phyloP scores from a whole-genome alignment of 2,329 filamentous ascomycete species.

The Aquanectria penicillioides region DNA sequence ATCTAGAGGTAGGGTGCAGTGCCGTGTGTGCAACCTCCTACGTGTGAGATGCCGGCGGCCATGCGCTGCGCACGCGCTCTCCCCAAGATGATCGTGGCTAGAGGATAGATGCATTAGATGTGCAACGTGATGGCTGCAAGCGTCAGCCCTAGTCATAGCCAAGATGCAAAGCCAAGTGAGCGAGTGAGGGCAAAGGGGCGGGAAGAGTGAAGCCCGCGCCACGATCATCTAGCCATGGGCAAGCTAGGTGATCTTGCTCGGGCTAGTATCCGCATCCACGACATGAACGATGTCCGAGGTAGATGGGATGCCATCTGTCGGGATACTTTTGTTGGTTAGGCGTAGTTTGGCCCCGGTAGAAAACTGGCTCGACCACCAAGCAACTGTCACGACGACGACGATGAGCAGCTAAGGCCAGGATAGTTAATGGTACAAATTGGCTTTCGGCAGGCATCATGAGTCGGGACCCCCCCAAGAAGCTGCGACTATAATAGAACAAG shows the following conservation, averaged over 20 bases:
- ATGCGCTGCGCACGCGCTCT: slow-evolving; percentile 12
- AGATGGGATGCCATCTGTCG: slow-evolving; percentile 26
- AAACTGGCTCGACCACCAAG: slow-evolving; percentile 16
- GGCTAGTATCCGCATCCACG: slow-evolving; percentile 22
- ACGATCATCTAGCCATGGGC: slow-evolving; percentile 1
- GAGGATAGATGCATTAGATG: slow-evolving; percentile 2
- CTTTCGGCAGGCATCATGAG: slow-evolving; percentile 38
- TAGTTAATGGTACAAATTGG: slow-evolving; percentile 27
- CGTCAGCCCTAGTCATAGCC: slow-evolving; percentile 18
- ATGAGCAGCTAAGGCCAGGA: slow-evolving; percentile 23
- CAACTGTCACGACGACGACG: slow-evolving; percentile 24
- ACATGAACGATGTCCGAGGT: slow-evolving; percentile 30
- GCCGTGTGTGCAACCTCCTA: background rate
- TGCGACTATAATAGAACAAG: slow-evolving; percentile 34
- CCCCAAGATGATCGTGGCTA: slow-evolving; percentile 8
- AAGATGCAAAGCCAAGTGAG: slow-evolving; percentile 5
- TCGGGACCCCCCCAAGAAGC: slow-evolving; percentile 29
- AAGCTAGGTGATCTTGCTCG: slow-evolving; percentile 4
- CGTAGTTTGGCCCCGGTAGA: slow-evolving; percentile 18
- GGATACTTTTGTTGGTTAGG: slow-evolving; percentile 33
- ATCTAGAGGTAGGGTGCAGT: too few relatives aligned
- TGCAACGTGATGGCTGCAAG: slow-evolving; percentile 5
- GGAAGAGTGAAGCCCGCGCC: background rate
- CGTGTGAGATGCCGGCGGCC: slow-evolving; percentile 14
- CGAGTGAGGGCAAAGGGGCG: background rate